Conservation (phyloP, 2,329 filamentous ascomycete species). For the Septoria linicola region DNA sequence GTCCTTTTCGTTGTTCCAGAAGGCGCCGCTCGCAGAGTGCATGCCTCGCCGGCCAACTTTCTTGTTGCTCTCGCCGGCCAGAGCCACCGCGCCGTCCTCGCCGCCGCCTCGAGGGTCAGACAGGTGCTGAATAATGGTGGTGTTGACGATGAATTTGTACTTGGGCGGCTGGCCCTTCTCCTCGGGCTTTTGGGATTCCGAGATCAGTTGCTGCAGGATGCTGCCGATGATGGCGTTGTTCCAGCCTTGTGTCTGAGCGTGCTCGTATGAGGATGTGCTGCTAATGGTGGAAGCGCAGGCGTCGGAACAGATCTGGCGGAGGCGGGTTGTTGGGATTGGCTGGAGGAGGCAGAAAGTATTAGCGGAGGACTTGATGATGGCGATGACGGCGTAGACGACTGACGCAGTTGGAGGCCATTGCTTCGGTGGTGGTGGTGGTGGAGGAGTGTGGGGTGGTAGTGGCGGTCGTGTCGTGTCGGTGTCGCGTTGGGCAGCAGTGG, state of each 20-base stretch:
- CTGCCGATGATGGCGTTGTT: constrained; percentile 88
- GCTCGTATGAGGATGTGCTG: constrained; percentile 77
- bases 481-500: too few species aligned
- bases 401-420: constrained; percentile 23
- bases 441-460: neutral
- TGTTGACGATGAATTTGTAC: constrained; percentile 96
- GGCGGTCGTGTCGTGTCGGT: too few species aligned
- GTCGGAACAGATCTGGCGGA: constrained; percentile 83
- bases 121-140: constrained; percentile 95
- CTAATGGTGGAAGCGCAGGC: constrained; percentile 79
- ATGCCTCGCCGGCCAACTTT: constrained; percentile 79
- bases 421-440: constrained; percentile 1
- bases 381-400: constrained; percentile 9
- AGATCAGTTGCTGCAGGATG: constrained; percentile 74
- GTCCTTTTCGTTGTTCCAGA: constrained; percentile 88
- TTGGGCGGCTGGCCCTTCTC: constrained; percentile 52
- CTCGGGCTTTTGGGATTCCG: constrained; percentile 49
- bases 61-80: constrained; percentile 62
- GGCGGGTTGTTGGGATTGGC: constrained; percentile 73
- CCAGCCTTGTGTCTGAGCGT: constrained; percentile 80
- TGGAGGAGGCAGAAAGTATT: constrained; percentile 40
- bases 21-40: constrained; percentile 81
- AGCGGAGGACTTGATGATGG: neutral
- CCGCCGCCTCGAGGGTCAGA: constrained; percentile 65
- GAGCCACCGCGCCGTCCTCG: constrained; percentile 14